Evolutionary conservation across 345 rosid species (phyloP).

Genomic region (Brassica juncea): DNA sequence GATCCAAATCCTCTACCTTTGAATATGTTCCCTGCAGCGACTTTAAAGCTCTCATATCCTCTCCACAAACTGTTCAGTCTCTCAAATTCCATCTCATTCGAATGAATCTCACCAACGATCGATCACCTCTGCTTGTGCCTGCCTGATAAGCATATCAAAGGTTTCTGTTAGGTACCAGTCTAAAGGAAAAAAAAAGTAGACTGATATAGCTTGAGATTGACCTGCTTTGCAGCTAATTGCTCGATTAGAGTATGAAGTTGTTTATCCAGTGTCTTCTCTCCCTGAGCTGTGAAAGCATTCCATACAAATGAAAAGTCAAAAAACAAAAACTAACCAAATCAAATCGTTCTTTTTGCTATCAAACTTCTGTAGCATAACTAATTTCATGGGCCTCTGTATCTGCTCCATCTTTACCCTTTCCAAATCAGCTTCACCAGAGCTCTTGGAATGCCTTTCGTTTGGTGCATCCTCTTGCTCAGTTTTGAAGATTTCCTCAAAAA

Average conservation of each 20-base stretch:
- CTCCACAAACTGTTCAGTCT: too few relatives aligned
- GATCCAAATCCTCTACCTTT: conserved; percentile 51
- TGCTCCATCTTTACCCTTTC: background rate
- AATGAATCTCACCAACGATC: too few relatives aligned
- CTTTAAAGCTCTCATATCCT: too few relatives aligned
- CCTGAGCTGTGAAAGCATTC: background rate
- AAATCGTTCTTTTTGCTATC: conserved; percentile 71
- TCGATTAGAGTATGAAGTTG: too few relatives aligned
- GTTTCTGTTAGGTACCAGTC: background rate
- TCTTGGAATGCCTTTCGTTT: conserved; percentile 39
- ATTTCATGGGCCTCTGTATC: conserved; percentile 48
- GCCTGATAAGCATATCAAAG: too few relatives aligned
- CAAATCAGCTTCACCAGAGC: conserved; percentile 29
- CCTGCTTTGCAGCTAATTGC: too few relatives aligned
- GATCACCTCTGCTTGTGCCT: too few relatives aligned
- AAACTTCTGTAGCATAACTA: conserved; percentile 54
- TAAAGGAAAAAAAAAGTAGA: background rate
- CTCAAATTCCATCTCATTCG: too few relatives aligned
- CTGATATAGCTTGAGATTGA: conserved; percentile 5
- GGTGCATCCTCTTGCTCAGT: conserved; percentile 54
- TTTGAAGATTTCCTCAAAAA: conserved; percentile 47
- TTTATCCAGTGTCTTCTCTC: conserved; percentile 33
- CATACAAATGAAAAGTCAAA: conserved; percentile 19
- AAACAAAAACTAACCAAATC: background rate
- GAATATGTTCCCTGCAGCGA: background rate